Evolutionary conservation across 257 asterid genomes (phyloP), one percentile per base, ranked within the genome.

Genomic region (Ligustrum vulgare): DNA sequence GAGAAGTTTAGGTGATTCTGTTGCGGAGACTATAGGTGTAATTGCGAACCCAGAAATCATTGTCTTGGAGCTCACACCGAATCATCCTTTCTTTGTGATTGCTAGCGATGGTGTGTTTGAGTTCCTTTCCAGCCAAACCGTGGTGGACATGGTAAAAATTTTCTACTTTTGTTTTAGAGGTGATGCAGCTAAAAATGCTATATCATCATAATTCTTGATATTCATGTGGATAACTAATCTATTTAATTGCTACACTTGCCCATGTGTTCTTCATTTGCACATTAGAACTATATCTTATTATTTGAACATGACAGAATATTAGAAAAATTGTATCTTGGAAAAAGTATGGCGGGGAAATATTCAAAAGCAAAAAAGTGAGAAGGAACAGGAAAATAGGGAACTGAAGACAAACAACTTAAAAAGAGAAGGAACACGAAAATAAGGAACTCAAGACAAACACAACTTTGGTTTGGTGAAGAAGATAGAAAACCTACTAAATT

Each of bases 61-160:
- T 80, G 97, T 85, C 74, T 70, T 91, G 87, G 97, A 94, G 88
- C 94, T 94, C 79, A 91, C 91, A 0, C 82, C 82, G 77, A 84
- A 78, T 72, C 87, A 91, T 84, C 96, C 93, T 71, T 93, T 90
- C 91, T 91, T 93, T 76, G 95, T 91, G 69, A 81, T 90, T 81
- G 97, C 97, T n/a, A 93, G 97, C 76, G 98, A 91, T 80, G 97
- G 97, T 74, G 97, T 93, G 74, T 93, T 93, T 70, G 98, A 93
- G 92, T 93, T 93, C 82, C 95, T 93, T 77, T 86, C 98, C 47
- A 93, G 98, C 93, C 98, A 93, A 83, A 76, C 91, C 37, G 98
- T 93, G 73, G 98, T 93, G 77, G 95, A 93, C 85, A 93, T 93
- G 98, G 98, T 93, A 89, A 79, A 69, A 67, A 35, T 60, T 78